phyloP scores from a whole-genome alignment of 2,329 filamentous ascomycete genomes.

The Colletotrichum kahawae region DNA sequence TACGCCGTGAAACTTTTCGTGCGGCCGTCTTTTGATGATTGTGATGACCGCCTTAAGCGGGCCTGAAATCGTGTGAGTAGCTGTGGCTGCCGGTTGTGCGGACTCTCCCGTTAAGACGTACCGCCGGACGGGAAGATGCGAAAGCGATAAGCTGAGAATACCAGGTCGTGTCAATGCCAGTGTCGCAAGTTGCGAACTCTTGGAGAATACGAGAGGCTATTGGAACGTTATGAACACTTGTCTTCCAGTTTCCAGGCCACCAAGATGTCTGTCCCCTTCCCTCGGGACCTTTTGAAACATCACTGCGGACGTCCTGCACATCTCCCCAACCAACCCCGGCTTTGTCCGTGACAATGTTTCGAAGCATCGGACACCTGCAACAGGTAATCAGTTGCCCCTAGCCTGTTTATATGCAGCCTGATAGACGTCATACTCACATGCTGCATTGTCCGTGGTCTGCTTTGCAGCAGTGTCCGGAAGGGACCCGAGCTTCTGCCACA shows the following conservation, averaged over 20 bases:
- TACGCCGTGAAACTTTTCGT: neutral
- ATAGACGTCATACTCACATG: neutral
- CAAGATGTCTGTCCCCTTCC: neutral
- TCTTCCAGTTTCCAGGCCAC: neutral
- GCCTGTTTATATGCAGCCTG: neutral
- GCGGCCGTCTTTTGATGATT: neutral
- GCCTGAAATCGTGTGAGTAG: neutral
- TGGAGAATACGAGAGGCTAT: neutral
- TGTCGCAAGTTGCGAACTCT: neutral
- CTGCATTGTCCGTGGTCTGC: neutral
- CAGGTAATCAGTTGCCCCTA: neutral
- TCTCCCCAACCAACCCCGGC: neutral
- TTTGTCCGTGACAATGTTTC: neutral
- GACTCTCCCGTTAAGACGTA: neutral
- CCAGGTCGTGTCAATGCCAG: neutral
- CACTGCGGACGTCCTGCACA: neutral
- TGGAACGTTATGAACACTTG: neutral
- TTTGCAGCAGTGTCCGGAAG: neutral
- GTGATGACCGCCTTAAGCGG: neutral
- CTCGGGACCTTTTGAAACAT: neutral
- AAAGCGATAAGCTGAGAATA: neutral
- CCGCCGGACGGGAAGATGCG: neutral
- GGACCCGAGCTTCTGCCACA: neutral
- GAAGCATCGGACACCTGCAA: neutral
- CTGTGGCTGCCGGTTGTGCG: neutral